A percentile compares a stretch with the other conserved stretches of the same genome.
phyloP scores from a whole-genome alignment of 1,284 basidiomycete genomes.

The Schizopora paradoxa region DNA sequence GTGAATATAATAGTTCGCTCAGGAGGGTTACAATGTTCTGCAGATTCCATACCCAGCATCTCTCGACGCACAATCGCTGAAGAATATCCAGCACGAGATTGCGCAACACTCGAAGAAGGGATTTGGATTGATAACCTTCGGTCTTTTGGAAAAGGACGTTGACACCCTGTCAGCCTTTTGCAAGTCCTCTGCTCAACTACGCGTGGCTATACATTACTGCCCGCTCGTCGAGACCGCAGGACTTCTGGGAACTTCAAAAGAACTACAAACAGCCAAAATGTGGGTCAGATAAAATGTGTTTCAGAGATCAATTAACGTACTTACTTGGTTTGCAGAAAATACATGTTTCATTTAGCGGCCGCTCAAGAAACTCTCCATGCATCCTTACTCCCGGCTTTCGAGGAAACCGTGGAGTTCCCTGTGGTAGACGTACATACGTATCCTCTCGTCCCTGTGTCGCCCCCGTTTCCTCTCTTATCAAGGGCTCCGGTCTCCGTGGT shows the following conservation, averaged over 20 bases:
- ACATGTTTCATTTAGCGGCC: conserved; percentile 33
- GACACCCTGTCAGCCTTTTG: conserved; percentile 19
- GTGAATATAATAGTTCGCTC: conserved; percentile 31
- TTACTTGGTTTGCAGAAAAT: conserved; percentile 24
- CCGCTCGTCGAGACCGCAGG: conserved; percentile 27
- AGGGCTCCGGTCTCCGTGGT: conserved; percentile 30
- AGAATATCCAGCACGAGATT: conserved; percentile 12
- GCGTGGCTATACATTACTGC: conserved; percentile 37
- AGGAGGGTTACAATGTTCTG: conserved; percentile 40
- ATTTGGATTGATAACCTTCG: conserved; percentile 38
- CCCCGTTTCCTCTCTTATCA: conserved; percentile 36
- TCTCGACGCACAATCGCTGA: conserved; percentile 19
- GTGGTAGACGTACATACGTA: conserved; percentile 34
- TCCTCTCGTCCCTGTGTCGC: conserved; percentile 31
- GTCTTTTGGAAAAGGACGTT: conserved; percentile 26
- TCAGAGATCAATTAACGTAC: too few species aligned
- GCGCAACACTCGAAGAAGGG: conserved; percentile 14
- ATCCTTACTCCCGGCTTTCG: conserved; percentile 28
- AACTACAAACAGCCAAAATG: conserved; percentile 29
- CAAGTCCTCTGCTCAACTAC: conserved; percentile 18
- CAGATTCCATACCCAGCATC: conserved; percentile 31
- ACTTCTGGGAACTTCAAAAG: conserved; percentile 25
- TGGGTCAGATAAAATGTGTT: neutral
- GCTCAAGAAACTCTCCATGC: conserved; percentile 36
- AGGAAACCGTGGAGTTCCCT: conserved; percentile 23